Base-by-base conservation (phyloP, 441 rosid species). In the Aquilaria agallochum region DNA sequence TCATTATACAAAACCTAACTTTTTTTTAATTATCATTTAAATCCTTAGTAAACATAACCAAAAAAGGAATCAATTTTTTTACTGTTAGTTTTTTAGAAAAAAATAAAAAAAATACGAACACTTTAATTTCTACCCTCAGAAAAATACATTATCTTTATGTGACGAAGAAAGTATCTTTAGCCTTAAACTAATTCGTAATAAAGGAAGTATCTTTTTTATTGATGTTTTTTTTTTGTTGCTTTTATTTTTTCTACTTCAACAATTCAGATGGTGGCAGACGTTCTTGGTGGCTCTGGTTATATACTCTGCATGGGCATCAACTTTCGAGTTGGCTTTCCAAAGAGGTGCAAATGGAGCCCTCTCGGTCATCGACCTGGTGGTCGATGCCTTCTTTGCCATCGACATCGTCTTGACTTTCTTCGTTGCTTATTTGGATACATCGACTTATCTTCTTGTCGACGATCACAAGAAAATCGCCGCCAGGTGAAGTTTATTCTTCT, bases 221-320 rank as follows among this genome's bases (percentile, higher is more conserved):
- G 27, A 20, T 20, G 27, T 20, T 20, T 20, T 54, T 54, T 64
- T 6, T 33, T 54, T 27, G 5, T 12, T 11, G n/a, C 14, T 30
- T 20, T 58, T 42, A 12, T 31, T 0, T 2, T 8, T 55, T 31
- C n/a, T 14, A 53, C 31, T 8, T 32, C 2, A 12, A 31, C 1
- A n/a, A 40, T 55, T 76, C 69, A 88, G 98, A 65, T 71, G 68
- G 77, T 90, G 98, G 98, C 92, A 90, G 60, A 74, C 93, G 9
- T 83, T 79, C 60, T 76, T 93, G 34, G 96, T 90, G 68, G 67
- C 68, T 10, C 61, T 93, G 67, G 97, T 90, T 62, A 72, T 80
- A 1, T 90, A 93, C 81, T 86, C 96, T 0, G 91, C 96, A 13
- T 93, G 97, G 98, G 88, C 87, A 53, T 83, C 97, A n/a, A 74